Base-by-base conservation (phyloP, 2,329 filamentous ascomycete genomes). In the Verticillium nonalfalfae region DNA sequence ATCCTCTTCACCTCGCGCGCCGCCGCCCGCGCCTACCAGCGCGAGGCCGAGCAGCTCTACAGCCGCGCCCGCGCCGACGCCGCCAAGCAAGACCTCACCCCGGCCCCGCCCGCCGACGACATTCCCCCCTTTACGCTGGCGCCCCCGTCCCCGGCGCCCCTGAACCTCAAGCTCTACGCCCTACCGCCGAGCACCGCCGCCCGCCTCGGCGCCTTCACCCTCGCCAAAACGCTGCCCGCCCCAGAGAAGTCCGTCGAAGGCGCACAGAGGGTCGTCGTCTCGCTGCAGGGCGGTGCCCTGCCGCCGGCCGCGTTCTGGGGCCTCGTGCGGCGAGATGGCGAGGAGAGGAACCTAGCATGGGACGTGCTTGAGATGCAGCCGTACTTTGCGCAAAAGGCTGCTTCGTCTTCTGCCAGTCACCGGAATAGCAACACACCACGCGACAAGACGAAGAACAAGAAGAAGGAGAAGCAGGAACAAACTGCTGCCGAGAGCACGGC, bases 1-100 rank as follows among this genome's bases (percentile, higher is more conserved):
- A 76, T 94, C 60, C 78, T 90, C 60, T 94, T 93, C 77, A 78
- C 82, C 63, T 82, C 78, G 26, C 69, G 76, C 18, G 75, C 78
- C n/a, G 83, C 86, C 13, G 89, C 90, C 0, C 71, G 76, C 7
- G 78, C 83, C 50, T 93, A 90, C 72, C 80, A 83, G 59, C 76
- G 79, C 31, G 82, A 86, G 63, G 63, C 76, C 61, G 63, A 70
- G 21, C 74, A 72, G 45, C 68, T 77, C 14, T 69, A 75, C 58
- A 65, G 66, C 26, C 70, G 75, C 56, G 65, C 70, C 58, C 69
- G 68, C 14, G 64, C 70, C 56, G 72, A 68, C 54, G 62, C 69
- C 64, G 58, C 75, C 71, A 74, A 77, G 2, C 72, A 74, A 4
- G 76, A 77, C 58, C 57, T 54, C 3, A 73, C 72, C 11, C n/a